Base-by-base conservation (phyloP, 805 yeast genomes). In the Barnettozyma populi region DNA sequence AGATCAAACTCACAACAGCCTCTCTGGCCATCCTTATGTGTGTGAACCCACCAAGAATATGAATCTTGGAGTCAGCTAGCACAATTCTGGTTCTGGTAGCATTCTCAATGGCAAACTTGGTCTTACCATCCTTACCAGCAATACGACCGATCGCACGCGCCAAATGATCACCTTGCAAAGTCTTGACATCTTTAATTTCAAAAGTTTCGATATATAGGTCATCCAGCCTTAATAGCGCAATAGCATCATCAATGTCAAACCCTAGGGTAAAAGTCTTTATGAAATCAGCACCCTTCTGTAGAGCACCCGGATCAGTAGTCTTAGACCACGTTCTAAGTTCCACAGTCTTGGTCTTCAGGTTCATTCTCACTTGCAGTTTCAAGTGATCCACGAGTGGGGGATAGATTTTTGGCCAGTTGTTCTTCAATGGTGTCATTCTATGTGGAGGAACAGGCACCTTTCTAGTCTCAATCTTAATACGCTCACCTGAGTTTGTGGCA, bases 61-160 rank as follows among this genome's bases (percentile, higher is more conserved):
- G 99, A 60, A 94, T 90, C 66, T 92, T 94, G 41, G 95, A 80
- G 68, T 94, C 99, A 0, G 99, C 99, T 56, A 94, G 75, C 23
- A 94, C 99, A 38, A 94, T 90, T 74, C 99, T 85, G 11, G 99
- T 94, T 71, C 98, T 81, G 20, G 98, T 92, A 16, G 99, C 97
- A 64, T 94, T 94, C 70, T 94, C 99, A 63, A 94, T 94, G 29
- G 99, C 97, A 67, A 92, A 94, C 72, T 92, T 94, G 52, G 98
- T 94, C 70, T 90, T 92, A 63, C 99, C 99, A 65, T 94, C 99
- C 65, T 94, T 95, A 68, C 99, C 99, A 13, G 99, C 99, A 68
- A 94, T 94, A 77, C 99, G 89, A 62, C 99, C 99, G 65, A 94
- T 94, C 7, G 99, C 99, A 77, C 99, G 84, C 45, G 96, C 86